Base-by-base conservation (phyloP, 352 stramenopile species). In the Elongisporangium senticosum region DNA sequence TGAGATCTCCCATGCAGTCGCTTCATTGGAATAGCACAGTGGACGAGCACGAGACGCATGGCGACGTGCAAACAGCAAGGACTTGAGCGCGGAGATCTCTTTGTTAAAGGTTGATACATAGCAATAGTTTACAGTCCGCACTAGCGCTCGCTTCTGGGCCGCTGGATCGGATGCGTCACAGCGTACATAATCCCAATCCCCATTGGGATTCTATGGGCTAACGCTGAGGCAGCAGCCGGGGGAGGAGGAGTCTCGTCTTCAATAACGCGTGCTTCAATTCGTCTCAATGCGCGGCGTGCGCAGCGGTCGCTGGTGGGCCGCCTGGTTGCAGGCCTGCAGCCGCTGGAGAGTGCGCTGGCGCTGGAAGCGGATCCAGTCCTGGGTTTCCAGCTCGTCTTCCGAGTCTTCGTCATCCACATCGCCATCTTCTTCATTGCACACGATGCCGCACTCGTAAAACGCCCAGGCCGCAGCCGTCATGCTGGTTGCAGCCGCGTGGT, bases 371-470 rank as follows among this genome's bases (percentile, higher is more conserved):
- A 80, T 77, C 71, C 72, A 86, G 40, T 78, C 71, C 49, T 75
- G 68, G 20, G 74, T 80, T 60, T 84, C 72, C 49, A 71, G 56
- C 58, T 87, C 76, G 55, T 80, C 77, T 51, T 86, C 77, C 39
- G 78, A 81, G 67, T 89, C 79, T 69, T 81, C 72, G 51, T 63
- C 67, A 8, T 72, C 72, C 33, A 21, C 59, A 48, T 40, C 53
- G 49, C 20, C 56, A 48, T 71, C 71, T 26, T 55, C 53, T 5
- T 69, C 69, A 52, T 84, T 69, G 50, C 82, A 64, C 57, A 84
- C 63, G 48, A 89, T 73, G 2, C 70, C 79, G 62, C 75, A 77
- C 51, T 69, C 64, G 67, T 87, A 89, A 39, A 89, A 89, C 50
- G 83, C 77, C 67, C 71, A 81, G 47, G 28, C 52, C 52, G 52